Conservation (phyloP, 257 asterid species). For the Rehmannia glutinosa region DNA sequence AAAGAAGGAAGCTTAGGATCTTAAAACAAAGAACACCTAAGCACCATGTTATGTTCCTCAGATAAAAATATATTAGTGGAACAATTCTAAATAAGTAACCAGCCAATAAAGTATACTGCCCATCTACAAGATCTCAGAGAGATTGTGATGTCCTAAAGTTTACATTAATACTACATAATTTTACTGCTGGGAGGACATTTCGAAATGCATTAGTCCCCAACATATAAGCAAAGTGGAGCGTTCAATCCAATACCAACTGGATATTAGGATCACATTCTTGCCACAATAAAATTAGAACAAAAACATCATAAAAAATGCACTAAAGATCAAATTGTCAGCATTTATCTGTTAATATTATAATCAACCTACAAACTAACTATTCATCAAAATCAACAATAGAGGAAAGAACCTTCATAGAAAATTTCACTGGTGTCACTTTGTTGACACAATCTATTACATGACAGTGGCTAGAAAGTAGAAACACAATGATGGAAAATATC, state of each 20-base stretch:
- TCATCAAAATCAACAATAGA: neutral
- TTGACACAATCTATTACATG: neutral
- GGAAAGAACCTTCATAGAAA: neutral
- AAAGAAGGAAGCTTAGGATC: no score
- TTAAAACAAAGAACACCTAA: neutral
- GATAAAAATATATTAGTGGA: no score
- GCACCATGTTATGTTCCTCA: neutral
- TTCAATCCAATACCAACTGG: neutral
- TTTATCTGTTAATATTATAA: neutral
- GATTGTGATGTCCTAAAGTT: neutral
- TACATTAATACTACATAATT: neutral
- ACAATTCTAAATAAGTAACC: neutral
- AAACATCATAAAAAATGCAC: neutral
- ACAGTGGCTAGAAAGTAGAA: neutral
- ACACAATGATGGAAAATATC: no score
- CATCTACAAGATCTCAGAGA: neutral
- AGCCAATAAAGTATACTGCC: neutral
- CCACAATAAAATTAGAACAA: neutral
- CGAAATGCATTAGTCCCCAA: neutral
- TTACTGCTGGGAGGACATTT: neutral
- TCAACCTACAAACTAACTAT: slow-evolving; percentile 8
- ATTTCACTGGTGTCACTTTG: neutral
- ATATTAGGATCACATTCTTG: neutral
- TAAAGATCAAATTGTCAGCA: neutral
- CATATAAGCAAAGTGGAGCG: neutral